Base-by-base conservation (phyloP, 2,329 filamentous ascomycete genomes). In the Diplocarpon mali region DNA sequence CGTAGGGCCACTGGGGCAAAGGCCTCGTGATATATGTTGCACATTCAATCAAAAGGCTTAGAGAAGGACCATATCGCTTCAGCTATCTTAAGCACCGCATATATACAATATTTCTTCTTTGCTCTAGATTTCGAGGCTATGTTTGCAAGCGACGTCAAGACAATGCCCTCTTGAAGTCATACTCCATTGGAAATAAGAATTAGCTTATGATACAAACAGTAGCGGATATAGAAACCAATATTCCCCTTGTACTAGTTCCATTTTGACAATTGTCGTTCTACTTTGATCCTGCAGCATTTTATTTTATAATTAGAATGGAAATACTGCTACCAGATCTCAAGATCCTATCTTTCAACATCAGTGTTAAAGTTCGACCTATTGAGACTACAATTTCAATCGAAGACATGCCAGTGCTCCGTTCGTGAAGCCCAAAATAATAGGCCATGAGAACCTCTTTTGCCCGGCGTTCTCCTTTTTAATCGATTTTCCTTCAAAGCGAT, bases 381-480 rank as follows among this genome's bases (percentile, higher is more conserved):
- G 52, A 64, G 45, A 62, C 55, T 10, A 63, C 61, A 3, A 44
- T 50, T 8, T 45, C 44, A 9, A 53, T 64, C 14, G 35, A 40
- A 2, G 45, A 40, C 3, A 53, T 62, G 17, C 58, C 12, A 31
- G 51, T 7, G 34, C 35, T 14, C n/a, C 14, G 2, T 57, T 60
- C 43, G 29, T 60, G 4, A 20, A 41, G 5, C 57, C 55, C 11
- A 13, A 48, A 14, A 67, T 69, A 40, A 56, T 57, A 42, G 67
- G 64, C 15, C 59, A 62, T 20, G 57, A 58, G 1, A 47, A 60
- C 12, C 57, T 69, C 13, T 53, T 55, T 6, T 62, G 61, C 24
- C 69, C 69, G 2, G 61, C 65, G 1, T 66, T 65, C 54, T 65
- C 65, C 2, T 75, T 74, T 53, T 58, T 72, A 1, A 67, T 75